These are phyloP conservation scores for Penicillium sclerotiorum DNA, from an alignment of 2,329 filamentous ascomycete species.

Conservation along the genomic window DNA sequence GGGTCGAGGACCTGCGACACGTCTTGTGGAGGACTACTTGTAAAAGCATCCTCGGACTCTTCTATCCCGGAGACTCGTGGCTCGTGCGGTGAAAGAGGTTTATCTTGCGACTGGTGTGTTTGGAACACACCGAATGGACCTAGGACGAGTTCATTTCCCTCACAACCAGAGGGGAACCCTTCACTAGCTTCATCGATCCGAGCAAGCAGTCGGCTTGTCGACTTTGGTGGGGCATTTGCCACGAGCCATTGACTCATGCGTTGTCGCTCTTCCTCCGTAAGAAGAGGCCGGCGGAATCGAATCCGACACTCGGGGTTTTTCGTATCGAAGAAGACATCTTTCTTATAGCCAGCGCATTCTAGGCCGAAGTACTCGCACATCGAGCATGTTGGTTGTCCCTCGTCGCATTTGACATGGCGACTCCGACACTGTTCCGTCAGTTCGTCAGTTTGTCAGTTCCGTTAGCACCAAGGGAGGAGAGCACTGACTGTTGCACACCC, in stretches of 20 bases:
- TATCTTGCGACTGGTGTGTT: constrained; percentile 2
- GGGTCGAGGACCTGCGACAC: not conserved
- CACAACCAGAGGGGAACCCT: not conserved
- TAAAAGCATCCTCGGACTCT: constrained; percentile 1
- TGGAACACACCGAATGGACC: constrained; percentile 20
- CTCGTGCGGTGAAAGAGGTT: not conserved
- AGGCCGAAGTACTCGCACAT: constrained; percentile 41
- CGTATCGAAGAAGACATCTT: constrained; percentile 41
- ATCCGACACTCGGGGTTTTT: constrained; percentile 20
- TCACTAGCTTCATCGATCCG: constrained; percentile 36
- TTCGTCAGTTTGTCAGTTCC: not conserved
- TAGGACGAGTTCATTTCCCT: constrained; percentile 9
- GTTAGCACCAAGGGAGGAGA: not conserved
- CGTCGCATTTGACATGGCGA: constrained; percentile 52
- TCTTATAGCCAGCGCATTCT: constrained; percentile 46
- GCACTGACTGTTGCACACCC: constrained; percentile 18
- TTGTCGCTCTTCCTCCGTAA: constrained; percentile 41
- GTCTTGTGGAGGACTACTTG: constrained; percentile 4
- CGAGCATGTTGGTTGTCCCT: constrained; percentile 43
- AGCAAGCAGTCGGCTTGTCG: constrained; percentile 18
- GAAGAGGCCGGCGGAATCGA: constrained; percentile 48
- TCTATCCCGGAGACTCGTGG: not conserved
- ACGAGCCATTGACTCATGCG: constrained; percentile 42
- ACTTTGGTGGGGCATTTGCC: constrained; percentile 32
- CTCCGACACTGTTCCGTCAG: constrained; percentile 39